Evolutionary conservation across 495 filamentous ascomycete species (phyloP), one percentile per base, ranked within the genome.

Genomic region (Tuber umbilicatum): DNA sequence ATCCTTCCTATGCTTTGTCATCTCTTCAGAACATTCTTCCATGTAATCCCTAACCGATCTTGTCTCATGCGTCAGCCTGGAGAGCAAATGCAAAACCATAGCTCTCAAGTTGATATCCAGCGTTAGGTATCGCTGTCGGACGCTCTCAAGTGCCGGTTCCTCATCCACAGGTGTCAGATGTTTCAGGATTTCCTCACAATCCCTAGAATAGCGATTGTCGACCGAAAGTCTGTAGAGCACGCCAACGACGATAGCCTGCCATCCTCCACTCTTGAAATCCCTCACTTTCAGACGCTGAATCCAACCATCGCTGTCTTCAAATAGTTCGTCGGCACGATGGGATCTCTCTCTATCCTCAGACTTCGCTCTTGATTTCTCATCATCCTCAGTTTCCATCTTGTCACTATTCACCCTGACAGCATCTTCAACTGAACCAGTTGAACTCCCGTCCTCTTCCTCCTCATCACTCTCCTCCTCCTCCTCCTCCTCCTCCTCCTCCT

Each of bases 1-100:
- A 83, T 96, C 91, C 83, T 98, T 99, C 31, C 95, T 88, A 80
- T 93, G 91, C 64, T 89, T 89, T 4, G 95, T 99, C 96, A 97
- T 97, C 74, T 92, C 89, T 76, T 93, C 91, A 69, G 90, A 91
- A 84, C 93, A 96, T 76, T 94, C 90, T 74, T 97, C 93, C 85
- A 99, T 91, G 80, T 95, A 97, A 23, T 89, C 89, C 50, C 93
- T 89, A 73, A 98, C 89, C 2, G 91, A 90, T 81, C 91, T 92
- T 4, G 94, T 97, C 78, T 93, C 90, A 69, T 94, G 85, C n/a
- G 91, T 92, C 69, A 98, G 87, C 85, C 94, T 91, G 80, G 92
- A 93, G 73, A 97, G 87, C 31, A 95, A 93, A 84, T 97, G 91
- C 42, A 98, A 86, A 45, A 90, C 91, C 76, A 89, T 88, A 43